phyloP scores from a whole-genome alignment of 768 basidiomycete species.

The Cystobasidium ongulense region DNA sequence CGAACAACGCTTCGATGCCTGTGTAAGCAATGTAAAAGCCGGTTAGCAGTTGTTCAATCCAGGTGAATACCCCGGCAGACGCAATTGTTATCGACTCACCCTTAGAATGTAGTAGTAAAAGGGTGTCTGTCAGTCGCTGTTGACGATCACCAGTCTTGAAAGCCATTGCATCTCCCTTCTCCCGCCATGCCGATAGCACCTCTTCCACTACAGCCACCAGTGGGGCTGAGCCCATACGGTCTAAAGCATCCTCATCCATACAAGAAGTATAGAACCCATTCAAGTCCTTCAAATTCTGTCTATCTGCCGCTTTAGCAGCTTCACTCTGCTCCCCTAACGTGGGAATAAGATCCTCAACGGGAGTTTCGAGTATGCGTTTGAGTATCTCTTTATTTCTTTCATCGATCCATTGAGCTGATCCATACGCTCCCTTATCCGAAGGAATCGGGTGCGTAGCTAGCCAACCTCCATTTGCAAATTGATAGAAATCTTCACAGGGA shows the following conservation, averaged over 20 bases:
- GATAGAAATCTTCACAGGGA: conserved; percentile 92
- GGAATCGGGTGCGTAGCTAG: conserved; percentile 71
- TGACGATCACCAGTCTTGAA: background rate
- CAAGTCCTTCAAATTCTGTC: conserved; percentile 48
- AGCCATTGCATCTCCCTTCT: conserved; percentile 8
- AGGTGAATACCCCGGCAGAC: background rate
- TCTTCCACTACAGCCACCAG: conserved; percentile 60
- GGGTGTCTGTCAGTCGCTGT: conserved; percentile 44
- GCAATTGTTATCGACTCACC: conserved; percentile 43
- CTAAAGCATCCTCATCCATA: conserved; percentile 65
- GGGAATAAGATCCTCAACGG: background rate
- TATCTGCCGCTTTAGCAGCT: conserved; percentile 52
- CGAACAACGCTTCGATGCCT: conserved; percentile 72
- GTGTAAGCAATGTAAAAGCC: conserved; percentile 21
- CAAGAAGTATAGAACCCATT: conserved; percentile 68
- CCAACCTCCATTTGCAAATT: conserved; percentile 89
- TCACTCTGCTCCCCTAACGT: background rate
- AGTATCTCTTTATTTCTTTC: conserved; percentile 44
- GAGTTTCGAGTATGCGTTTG: conserved; percentile 51
- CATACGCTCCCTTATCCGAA: conserved; percentile 58
- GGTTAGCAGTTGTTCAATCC: no score
- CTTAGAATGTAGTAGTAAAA: conserved; percentile 45
- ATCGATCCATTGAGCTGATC: conserved; percentile 34
- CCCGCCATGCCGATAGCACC: conserved; percentile 54
- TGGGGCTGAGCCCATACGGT: conserved; percentile 64